Percentiles rank a stretch among this genome's conserved stretches.
These are phyloP conservation scores for Penicillium subrubescens DNA, from an alignment of 495 filamentous ascomycete genomes.

Conservation along the genomic window DNA sequence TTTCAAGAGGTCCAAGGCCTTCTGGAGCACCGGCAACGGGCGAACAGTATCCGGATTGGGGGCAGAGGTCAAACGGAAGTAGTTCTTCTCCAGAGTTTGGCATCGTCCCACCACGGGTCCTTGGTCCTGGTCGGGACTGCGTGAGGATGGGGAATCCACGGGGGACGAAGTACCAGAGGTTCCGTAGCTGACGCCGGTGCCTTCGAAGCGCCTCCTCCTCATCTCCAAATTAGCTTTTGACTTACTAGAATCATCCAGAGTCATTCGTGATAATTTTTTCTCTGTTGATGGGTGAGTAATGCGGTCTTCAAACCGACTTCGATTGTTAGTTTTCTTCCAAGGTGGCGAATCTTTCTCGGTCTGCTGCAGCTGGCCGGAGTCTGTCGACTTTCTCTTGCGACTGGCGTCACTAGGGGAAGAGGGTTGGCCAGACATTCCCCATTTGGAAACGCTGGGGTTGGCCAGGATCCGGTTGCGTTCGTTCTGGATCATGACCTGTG, in stretches of 20 bases:
- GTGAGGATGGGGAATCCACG: constrained; percentile 58
- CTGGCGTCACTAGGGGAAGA: constrained; percentile 35
- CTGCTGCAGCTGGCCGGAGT: constrained; percentile 50
- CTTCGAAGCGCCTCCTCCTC: constrained; percentile 83
- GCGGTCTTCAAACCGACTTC: constrained; percentile 72
- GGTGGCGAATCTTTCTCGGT: constrained; percentile 55
- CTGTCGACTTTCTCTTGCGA: constrained; percentile 83
- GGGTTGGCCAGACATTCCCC: constrained; percentile 33
- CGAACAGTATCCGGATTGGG: constrained; percentile 87
- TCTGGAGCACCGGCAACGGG: constrained; percentile 75
- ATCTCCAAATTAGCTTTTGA: constrained; percentile 85
- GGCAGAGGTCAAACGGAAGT: constrained; percentile 87
- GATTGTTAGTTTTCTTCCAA: constrained; percentile 71
- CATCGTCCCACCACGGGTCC: constrained; percentile 88
- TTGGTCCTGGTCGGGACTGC: constrained; percentile 52
- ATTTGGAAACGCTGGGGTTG: constrained; percentile 41
- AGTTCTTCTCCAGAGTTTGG: constrained; percentile 86
- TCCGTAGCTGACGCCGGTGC: constrained; percentile 53
- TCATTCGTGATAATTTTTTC: constrained; percentile 61
- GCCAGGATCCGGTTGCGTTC: constrained; percentile 59
- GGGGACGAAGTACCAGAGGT: constrained; percentile 52
- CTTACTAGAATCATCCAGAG: constrained; percentile 70
- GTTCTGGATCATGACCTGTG: constrained; percentile 79
- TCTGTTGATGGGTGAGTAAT: constrained; percentile 63
- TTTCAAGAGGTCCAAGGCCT: constrained; percentile 85